Conservation (phyloP, 2,329 filamentous ascomycete species). For the Zymoseptoria crescenta region DNA sequence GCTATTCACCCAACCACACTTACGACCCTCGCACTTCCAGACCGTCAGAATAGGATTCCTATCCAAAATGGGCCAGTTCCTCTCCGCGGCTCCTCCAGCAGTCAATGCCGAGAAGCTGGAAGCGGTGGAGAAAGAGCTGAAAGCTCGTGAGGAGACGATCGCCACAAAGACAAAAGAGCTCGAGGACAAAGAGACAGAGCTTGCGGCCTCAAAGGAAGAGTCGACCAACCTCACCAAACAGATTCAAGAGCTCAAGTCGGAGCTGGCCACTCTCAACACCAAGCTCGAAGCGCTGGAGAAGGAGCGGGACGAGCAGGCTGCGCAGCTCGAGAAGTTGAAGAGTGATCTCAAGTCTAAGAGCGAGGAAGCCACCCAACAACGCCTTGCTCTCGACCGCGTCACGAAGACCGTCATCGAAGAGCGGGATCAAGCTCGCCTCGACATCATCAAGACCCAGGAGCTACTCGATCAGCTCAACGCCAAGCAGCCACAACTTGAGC, state of each 20-base stretch:
- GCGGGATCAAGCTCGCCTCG: slow-evolving; percentile 17
- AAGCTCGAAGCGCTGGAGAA: slow-evolving; percentile 3
- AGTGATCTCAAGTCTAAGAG: slow-evolving; percentile 1
- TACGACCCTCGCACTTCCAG: neutral
- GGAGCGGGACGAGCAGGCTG: slow-evolving; percentile 1
- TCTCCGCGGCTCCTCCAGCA: slow-evolving; percentile 7
- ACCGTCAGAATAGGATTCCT: neutral
- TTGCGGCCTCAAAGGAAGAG: slow-evolving; percentile 1
- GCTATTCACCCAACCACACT: neutral
- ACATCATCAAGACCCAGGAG: slow-evolving; percentile 11
- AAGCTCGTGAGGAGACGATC: slow-evolving; percentile 7
- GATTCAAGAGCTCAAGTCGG: slow-evolving; percentile 4
- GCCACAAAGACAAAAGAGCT: slow-evolving; percentile 12
- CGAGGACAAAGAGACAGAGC: slow-evolving; percentile 13
- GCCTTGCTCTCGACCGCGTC: slow-evolving; percentile 14
- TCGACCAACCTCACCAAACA: slow-evolving; percentile 2
- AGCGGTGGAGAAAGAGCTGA: slow-evolving; percentile 16
- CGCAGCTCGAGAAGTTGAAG: slow-evolving; percentile 3
- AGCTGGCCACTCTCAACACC: slow-evolving; percentile 2
- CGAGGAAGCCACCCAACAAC: slow-evolving; percentile 4
- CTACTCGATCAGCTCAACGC: slow-evolving; percentile 6
- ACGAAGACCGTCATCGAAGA: slow-evolving; percentile 16
- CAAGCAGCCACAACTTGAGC: slow-evolving; percentile 7
- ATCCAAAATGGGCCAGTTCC: slow-evolving; percentile 14
- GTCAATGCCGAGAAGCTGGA: slow-evolving; percentile 16